These are phyloP conservation scores for Betula pendula DNA, from an alignment of 306 rosid species.

Conservation along the genomic window DNA sequence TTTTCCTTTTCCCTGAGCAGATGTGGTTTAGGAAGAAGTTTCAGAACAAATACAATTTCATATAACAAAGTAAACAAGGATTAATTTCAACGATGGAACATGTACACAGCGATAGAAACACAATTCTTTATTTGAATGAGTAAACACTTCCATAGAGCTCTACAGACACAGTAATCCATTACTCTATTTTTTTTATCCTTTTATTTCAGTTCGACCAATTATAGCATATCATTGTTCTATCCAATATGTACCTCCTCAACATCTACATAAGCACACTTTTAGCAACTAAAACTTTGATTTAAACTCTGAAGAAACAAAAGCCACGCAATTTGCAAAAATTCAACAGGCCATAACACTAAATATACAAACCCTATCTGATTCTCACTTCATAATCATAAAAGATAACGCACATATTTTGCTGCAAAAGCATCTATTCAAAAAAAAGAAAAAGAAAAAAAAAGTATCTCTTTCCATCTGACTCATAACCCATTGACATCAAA, in stretches of 20 bases:
- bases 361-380: background rate
- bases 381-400: background rate
- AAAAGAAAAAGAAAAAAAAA: too few species aligned
- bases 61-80: background rate
- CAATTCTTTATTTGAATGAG: background rate
- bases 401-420: background rate
- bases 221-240: background rate
- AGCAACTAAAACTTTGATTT: background rate
- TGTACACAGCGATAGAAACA: background rate
- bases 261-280: background rate
- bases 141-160: background rate
- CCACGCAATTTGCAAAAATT: background rate
- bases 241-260: background rate
- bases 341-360: background rate
- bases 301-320: background rate
- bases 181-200: background rate
- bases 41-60: background rate
- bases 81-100: conserved; percentile 1
- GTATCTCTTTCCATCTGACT: conserved; percentile 14
- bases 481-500: background rate
- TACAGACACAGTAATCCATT: background rate
- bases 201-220: background rate
- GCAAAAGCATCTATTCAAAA: background rate
- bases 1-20: conserved; percentile 60
- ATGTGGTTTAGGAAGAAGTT: conserved; percentile 23